Conservation (phyloP, 371 early-diverging fungal species). For the Mortierella sp. region DNA sequence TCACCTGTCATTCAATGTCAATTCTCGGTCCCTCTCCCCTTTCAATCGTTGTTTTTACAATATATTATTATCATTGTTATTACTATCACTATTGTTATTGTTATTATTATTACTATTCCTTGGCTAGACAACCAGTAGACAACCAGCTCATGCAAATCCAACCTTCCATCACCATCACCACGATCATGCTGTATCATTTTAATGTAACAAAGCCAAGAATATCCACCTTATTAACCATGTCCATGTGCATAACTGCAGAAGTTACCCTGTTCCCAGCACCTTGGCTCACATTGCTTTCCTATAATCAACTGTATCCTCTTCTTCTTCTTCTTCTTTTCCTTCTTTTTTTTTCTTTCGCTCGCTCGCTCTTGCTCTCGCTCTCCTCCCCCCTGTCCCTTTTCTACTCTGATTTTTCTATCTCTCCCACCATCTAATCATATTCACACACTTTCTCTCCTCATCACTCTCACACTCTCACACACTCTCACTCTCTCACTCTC, state of each 20-base stretch:
- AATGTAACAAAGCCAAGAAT: neutral
- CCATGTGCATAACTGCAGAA: neutral
- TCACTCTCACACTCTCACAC: neutral
- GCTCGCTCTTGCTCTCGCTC: no score
- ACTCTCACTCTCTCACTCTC: neutral
- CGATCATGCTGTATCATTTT: neutral
- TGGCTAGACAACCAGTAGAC: no score
- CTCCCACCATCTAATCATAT: no score
- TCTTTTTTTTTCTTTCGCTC: neutral
- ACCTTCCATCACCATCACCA: neutral
- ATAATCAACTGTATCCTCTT: neutral
- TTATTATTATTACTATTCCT: no score
- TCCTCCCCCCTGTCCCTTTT: neutral
- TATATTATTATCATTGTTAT: neutral
- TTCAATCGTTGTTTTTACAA: no score
- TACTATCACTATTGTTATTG: neutral
- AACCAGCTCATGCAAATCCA: slow-evolving; percentile 3
- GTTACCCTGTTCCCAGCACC: slow-evolving; percentile 4
- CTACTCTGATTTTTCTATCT: no score
- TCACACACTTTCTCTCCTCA: neutral
- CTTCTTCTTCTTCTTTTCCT: neutral
- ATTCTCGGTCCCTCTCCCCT: no score
- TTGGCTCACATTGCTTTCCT: neutral
- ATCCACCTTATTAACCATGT: neutral
- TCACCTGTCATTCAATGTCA: neutral